Evolutionary conservation across 2,329 filamentous ascomycete genomes (phyloP), one percentile per base, ranked within the genome.

Genomic region (Scytalidium sp.): DNA sequence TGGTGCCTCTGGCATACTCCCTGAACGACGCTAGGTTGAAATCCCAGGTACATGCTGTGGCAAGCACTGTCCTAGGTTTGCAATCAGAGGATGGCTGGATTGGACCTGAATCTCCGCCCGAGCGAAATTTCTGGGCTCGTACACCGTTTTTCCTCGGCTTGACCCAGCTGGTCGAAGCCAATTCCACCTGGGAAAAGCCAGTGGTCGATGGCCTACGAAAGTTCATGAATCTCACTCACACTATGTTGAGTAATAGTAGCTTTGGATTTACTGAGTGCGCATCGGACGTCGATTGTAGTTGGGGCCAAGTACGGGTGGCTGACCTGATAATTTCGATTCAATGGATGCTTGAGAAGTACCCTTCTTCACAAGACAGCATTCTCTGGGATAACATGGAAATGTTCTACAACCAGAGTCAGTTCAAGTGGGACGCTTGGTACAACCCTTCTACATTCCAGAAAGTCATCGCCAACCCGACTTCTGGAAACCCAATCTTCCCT

Each of bases 51-150:
- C 67, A 70, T 17, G 53, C 64, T 4, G 71, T 72, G 23, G 61
- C 75, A 5, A 64, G 75, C 46, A 74, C 75, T 53, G 68, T 80
- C 2, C 63, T 83, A n/a, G 63, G 66, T 5, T 67, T 70, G 45
- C 77, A 81, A 50, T 69, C 71, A 23, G 53, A 58, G 1, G 80
- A 84, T 65, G 80, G 80, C 7, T 84, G 80, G 80, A 60, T 83
- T 17, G 79, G 80, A 0, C 76, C 76, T 0, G 79, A 82, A 63
- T 70, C 55, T 1, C 69, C 63, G 1, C 56, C 67, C 2, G 57
- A 67, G 6, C 46, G 51, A 15, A 45, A 47, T 13, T 45, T 53
- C 22, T 53, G 51, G 51, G 29, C 47, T 13, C 40, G 51, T 45
- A 46, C 42, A 5, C 44, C 45, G 17, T 27, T 50, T 19, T 23